phyloP scores from a whole-genome alignment of 2,329 filamentous ascomycete species.

The Penicillium sp. region DNA sequence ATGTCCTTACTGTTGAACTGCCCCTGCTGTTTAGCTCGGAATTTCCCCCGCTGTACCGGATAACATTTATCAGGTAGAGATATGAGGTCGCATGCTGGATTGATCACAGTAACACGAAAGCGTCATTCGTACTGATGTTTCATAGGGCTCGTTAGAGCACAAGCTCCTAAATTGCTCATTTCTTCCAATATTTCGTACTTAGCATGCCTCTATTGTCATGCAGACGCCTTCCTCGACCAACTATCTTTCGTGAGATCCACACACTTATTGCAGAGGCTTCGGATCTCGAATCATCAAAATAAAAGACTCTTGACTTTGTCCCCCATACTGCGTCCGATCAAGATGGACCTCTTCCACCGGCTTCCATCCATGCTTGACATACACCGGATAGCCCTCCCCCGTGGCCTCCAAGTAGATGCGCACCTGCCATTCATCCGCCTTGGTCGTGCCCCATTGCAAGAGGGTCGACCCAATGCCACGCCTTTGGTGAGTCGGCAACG shows the following conservation, averaged over 20 bases:
- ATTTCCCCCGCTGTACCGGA: too few species aligned
- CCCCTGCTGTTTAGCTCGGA: too few species aligned
- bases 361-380: slow-evolving; percentile 53
- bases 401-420: slow-evolving; percentile 57
- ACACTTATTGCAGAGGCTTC: neutral
- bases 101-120: too few species aligned
- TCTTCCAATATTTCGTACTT: too few species aligned
- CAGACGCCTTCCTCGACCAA: neutral
- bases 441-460: slow-evolving; percentile 52
- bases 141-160: too few species aligned
- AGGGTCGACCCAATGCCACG: slow-evolving; percentile 50
- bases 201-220: too few species aligned
- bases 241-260: neutral
- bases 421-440: slow-evolving; percentile 48
- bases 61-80: too few species aligned
- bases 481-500: slow-evolving; percentile 48
- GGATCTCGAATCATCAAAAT: slow-evolving; percentile 33
- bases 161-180: too few species aligned
- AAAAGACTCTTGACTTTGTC: slow-evolving; percentile 22
- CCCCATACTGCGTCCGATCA: slow-evolving; percentile 35
- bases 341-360: slow-evolving; percentile 42
- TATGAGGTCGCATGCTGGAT: too few species aligned
- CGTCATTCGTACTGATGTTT: too few species aligned
- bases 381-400: slow-evolving; percentile 50
- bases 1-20: too few species aligned